A percentile compares a stretch with the other conserved stretches of the same genome.
Conservation (phyloP, 768 basidiomycete genomes). For the Tulasnella sp. region DNA sequence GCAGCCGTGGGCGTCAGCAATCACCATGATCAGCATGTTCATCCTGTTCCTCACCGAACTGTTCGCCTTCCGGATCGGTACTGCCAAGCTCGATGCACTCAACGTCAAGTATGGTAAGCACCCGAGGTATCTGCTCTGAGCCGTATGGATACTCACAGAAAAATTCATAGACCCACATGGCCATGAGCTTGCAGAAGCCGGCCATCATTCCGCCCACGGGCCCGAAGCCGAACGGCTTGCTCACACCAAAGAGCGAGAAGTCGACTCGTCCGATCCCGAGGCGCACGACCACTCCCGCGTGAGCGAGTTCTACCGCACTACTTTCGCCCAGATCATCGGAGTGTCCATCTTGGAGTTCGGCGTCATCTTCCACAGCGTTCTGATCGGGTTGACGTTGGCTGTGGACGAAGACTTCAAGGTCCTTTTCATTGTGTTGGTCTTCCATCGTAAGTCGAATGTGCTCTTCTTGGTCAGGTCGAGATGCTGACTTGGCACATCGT, state of each 20-base stretch:
- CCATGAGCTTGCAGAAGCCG: constrained; percentile 51
- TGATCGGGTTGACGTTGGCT: constrained; percentile 88
- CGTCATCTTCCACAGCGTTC: constrained; percentile 70
- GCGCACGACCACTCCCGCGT: constrained; percentile 19
- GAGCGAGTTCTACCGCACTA: constrained; percentile 31
- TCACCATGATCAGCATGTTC: constrained; percentile 75
- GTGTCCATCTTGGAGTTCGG: constrained; percentile 92
- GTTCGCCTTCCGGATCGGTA: constrained; percentile 79
- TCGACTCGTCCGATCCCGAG: not conserved
- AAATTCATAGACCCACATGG: constrained; percentile 25
- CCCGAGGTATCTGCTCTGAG: not conserved
- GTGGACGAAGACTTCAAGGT: constrained; percentile 69
- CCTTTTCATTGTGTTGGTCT: constrained; percentile 81
- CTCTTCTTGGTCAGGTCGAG: not conserved
- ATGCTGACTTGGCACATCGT: not conserved
- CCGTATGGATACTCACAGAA: constrained; percentile 3
- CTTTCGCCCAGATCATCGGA: constrained; percentile 61
- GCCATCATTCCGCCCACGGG: constrained; percentile 13
- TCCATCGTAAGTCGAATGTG: constrained; percentile 63
- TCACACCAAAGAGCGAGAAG: not conserved
- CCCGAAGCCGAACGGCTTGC: not conserved
- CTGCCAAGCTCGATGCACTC: constrained; percentile 50
- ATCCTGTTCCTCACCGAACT: constrained; percentile 76
- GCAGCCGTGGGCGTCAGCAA: constrained; percentile 71
- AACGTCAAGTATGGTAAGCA: constrained; percentile 12